Base-by-base conservation (phyloP, 2,329 filamentous ascomycete species). In the Trichophyton mentagrophytes region DNA sequence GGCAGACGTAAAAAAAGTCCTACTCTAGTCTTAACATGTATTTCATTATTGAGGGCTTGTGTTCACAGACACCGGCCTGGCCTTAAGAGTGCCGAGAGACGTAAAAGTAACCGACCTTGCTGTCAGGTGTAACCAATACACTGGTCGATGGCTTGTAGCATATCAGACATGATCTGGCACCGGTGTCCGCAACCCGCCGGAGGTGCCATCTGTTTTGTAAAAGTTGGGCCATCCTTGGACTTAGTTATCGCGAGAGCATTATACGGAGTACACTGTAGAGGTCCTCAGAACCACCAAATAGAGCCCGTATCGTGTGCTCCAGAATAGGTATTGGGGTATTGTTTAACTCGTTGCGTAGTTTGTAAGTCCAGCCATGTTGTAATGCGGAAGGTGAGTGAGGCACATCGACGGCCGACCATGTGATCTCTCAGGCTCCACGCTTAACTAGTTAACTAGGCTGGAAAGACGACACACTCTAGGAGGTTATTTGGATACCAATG, bases 1-100 rank as follows among this genome's bases (percentile, higher is more conserved):
- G 80, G 68, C 93, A 99, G 51, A 95, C 83, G 71, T 95, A 96
- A 77, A 99, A 97, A 75, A 90, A 95, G 71, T 96, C 90, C 84
- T 86, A 33, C 22, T 40, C 9, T 25, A 8, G 27, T 58, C 25
- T 58, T 46, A 40, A 59, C 33, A 55, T 6, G 20, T 36, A 17
- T 36, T 55, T 36, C 13, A 9, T 20, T 20, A 20, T 6, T n/a
- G 13, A 3, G 25, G 51, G 5, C n/a, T 55, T 33, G 17, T 55
- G n/a, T 36, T 44, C 11, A n/a, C 6, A 17, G 15, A 17, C 15
- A n/a, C 4, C 6, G 4, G 40, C n/a, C 15, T 20, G 5, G 15
- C 40, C 11, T n/a, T 17, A 17, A 25, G 3, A 20, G 36, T 56
- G 20, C 3, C 8, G 15, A 38, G 36, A 27, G 9, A 56, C 15